Percentiles rank a stretch among this genome's conserved stretches.
Conservation (phyloP, 148 eudicot species). For the Gaultheria prostrata region DNA sequence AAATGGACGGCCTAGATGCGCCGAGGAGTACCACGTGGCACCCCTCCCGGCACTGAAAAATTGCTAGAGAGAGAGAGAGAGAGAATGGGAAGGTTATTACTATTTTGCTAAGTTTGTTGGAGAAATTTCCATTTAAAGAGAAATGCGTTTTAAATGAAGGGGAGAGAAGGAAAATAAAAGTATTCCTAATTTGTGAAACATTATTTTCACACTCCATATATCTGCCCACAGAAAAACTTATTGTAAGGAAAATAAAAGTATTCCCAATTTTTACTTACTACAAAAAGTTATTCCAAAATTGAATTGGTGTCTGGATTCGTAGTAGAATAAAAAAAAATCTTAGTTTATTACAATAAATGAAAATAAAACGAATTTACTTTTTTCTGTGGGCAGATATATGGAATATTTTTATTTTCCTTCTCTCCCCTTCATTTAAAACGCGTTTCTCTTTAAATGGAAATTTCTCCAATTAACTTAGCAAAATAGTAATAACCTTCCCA, state of each 20-base stretch:
- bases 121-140: slow-evolving; percentile 17
- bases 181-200: neutral
- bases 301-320: too few species aligned
- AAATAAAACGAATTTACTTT: too few species aligned
- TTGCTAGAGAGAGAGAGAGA: neutral
- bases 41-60: too few species aligned
- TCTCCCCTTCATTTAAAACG: neutral
- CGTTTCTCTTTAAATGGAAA: slow-evolving; percentile 16
- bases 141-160: neutral
- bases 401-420: neutral
- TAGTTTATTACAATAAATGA: too few species aligned
- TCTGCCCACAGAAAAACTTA: neutral
- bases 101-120: neutral
- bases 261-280: too few species aligned
- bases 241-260: too few species aligned
- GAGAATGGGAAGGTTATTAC: neutral
- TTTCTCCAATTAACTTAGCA: neutral
- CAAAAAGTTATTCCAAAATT: too few species aligned
- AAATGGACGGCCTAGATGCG: too few species aligned
- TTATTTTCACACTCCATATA: neutral
- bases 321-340: too few species aligned
- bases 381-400: neutral
- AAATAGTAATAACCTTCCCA: neutral
- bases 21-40: too few species aligned
- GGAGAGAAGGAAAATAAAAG: neutral